A percentile compares a stretch with the other conserved stretches of the same genome.
phyloP scores from a whole-genome alignment of 202 grass and related monocot genomes.

The Panicum virgatum region DNA sequence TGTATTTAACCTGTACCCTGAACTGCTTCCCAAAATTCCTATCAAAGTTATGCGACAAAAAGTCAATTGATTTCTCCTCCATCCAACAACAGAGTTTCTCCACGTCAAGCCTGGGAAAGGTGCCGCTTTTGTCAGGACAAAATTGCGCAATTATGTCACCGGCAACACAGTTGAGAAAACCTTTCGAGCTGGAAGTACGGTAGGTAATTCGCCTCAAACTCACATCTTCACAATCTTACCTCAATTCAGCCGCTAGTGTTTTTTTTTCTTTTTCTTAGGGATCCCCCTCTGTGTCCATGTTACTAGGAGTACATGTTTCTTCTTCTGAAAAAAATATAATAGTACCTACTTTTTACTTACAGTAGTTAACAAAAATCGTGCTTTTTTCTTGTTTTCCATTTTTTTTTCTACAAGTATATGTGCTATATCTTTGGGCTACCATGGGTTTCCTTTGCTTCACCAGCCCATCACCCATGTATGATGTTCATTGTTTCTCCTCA shows the following conservation, averaged over 20 bases:
- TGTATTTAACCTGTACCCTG: not conserved
- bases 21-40: not conserved
- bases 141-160: too few relatives aligned
- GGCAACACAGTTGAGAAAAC: too few relatives aligned
- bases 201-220: slow-evolving; percentile 48
- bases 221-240: not conserved
- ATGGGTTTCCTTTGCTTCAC: not conserved
- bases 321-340: not conserved
- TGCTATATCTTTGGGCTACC: not conserved
- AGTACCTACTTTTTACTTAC: too few relatives aligned
- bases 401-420: not conserved
- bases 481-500: not conserved
- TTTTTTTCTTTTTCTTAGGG: too few relatives aligned
- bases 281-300: not conserved
- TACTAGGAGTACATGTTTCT: not conserved
- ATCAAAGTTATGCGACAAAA: not conserved
- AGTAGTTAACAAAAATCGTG: not conserved
- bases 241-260: not conserved
- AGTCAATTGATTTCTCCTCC: not conserved
- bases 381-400: not conserved
- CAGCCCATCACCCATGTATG: not conserved
- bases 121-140: too few relatives aligned
- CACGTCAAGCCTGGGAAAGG: too few relatives aligned
- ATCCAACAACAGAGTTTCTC: too few relatives aligned
- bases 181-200: slow-evolving; percentile 97